Base-by-base conservation (phyloP, 805 yeast species). In the Saccharomyces paradoxus region DNA sequence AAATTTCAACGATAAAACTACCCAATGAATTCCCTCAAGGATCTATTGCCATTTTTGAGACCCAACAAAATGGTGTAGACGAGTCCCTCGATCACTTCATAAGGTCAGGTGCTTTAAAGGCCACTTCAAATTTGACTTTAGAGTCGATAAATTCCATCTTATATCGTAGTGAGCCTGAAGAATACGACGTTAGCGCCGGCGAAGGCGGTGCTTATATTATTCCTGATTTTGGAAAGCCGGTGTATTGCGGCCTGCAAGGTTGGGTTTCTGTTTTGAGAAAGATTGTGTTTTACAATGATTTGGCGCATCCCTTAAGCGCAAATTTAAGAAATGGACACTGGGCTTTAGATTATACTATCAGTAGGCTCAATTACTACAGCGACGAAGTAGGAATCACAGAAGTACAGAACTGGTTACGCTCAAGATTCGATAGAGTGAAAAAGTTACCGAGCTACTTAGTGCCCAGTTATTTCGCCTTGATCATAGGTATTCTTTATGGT, bases 211-310 rank as follows among this genome's bases (percentile, higher is more conserved):
- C 80, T 0, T 92, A 94, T 70, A 68, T 71, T 50, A 76, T 92
- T 49, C 97, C 98, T 0, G 75, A 78, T 30, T 74, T 78, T 68
- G 97, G 97, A 0, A 74, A 74, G 14, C 73, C 91, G 49, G 86
- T 83, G 0, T 92, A 89, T 69, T 91, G 96, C 46, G 99, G 99
- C 10, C 73, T 94, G 24, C 95, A 89, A 69, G 98, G 99, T 1
- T 92, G 96, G 96, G 80, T 83, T 49, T 76, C 89, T 0, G 84
- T 83, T 1, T 70, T 92, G 59, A 77, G 81, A 54, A 67, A 74
- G 29, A 79, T 89, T 2, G 83, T 90, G 26, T 74, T 77, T 65
- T 71, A 74, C 46, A 92, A 92, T 64, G 83, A 91, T 60, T 76
- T 92, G 28, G 94, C 91, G 0, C 96, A 89, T 65, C 91, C 97